Evolutionary conservation across 148 eudicot genomes (phyloP), one percentile per base, ranked within the genome.

Genomic region (Persicaria maculosa): DNA sequence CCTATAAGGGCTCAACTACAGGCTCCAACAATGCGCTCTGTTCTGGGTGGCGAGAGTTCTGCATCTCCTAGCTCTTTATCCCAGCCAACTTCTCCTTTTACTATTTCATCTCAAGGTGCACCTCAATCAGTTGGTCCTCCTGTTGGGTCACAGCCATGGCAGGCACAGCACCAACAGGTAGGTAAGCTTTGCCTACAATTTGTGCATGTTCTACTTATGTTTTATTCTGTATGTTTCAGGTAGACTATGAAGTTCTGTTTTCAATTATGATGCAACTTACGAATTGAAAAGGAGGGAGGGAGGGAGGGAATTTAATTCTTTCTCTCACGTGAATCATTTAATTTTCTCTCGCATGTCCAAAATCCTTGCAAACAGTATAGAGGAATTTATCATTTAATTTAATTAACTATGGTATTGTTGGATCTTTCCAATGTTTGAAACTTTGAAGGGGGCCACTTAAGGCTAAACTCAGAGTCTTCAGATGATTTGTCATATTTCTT

Each of bases 81-180:
- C 36, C 92, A 81, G 76, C 84, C 85, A 20, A 64, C 84, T 44
- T 72, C 89, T 67, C 90, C 91, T 72, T 88, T 85, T 83, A 67
- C 91, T 71, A 83, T 80, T 45, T 79, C 88, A 67, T 83, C 76
- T 64, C 93, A 78, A 80, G 83, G 81, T 81, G 78, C 59, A 47
- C 77, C 78, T 20, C 88, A 82, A 53, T 80, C 89, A 55, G 62
- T 80, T 7, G 89, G 89, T 72, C 68, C 98, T 78, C 86, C 89
- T 5, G 87, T 71, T 78, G 97, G 95, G 68, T 72, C 82, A 77
- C 97, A 86, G 77, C 77, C 90, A 43, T 88, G 93, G 85, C 83
- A 72, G 71, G 78, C 86, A 80, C 97, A 79, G 76, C 71, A 81
- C 6, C 84, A 76, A 17, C 97, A 94, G 92, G 98, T 94, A 76